Conservation (phyloP, 1,139 yeast genomes). For the Kurtzmaniella quercitrusa region DNA sequence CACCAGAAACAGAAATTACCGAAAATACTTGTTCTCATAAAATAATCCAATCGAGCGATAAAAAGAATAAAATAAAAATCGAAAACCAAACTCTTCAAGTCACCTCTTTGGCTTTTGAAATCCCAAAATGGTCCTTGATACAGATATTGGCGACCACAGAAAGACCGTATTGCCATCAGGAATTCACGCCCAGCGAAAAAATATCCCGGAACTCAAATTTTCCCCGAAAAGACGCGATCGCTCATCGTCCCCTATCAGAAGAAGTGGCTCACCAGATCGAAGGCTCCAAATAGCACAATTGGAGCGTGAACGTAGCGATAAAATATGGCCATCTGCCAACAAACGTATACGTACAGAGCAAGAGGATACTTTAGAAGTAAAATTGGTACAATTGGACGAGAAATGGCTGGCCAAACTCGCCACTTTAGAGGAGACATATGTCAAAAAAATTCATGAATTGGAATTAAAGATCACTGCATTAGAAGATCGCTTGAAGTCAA, state of each 20-base stretch:
- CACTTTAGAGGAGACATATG: neutral
- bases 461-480: neutral
- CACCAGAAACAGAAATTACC: too few species aligned
- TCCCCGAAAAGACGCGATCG: constrained; percentile 6
- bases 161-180: neutral
- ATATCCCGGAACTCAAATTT: neutral
- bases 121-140: neutral
- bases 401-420: constrained; percentile 12
- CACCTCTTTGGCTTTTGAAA: too few species aligned
- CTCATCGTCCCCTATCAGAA: constrained; percentile 24
- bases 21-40: too few species aligned
- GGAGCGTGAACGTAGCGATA: constrained; percentile 12
- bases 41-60: too few species aligned
- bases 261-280: constrained; percentile 37
- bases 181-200: neutral
- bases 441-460: neutral
- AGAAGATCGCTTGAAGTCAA: too few species aligned
- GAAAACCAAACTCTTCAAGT: too few species aligned
- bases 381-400: constrained; percentile 12
- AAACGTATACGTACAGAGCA: constrained; percentile 3
- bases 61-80: too few species aligned
- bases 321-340: neutral
- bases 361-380: constrained; percentile 14
- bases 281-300: constrained; percentile 27
- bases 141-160: neutral